Conservation (phyloP, 192 early-diverging fungal genomes). For the Mortierella antarctica region DNA sequence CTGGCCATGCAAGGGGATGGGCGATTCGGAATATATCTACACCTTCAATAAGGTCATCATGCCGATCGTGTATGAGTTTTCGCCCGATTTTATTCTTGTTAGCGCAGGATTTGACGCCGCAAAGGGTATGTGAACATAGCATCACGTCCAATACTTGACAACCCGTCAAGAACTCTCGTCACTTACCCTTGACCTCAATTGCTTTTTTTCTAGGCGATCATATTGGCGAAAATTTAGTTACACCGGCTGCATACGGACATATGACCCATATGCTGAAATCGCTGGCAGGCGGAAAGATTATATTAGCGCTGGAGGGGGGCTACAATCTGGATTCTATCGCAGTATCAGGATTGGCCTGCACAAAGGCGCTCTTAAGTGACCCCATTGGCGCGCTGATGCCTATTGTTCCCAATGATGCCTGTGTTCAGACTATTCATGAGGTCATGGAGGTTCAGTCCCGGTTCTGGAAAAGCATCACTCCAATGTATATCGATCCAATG, state of each 20-base stretch:
- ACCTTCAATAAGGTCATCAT: conserved; percentile 83
- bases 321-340: conserved; percentile 85
- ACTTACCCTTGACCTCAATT: not conserved
- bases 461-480: conserved; percentile 59
- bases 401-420: conserved; percentile 53
- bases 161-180: not conserved
- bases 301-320: conserved; percentile 89
- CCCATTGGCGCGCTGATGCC: conserved; percentile 51
- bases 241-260: conserved; percentile 84
- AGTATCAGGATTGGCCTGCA: conserved; percentile 81
- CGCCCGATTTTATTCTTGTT: conserved; percentile 86
- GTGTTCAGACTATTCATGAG: conserved; percentile 59
- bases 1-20: conserved; percentile 79
- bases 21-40: conserved; percentile 89
- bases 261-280: conserved; percentile 87
- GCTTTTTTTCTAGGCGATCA: conserved; percentile 66
- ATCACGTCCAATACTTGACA: not conserved
- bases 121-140: conserved; percentile 31
- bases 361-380: conserved; percentile 76
- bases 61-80: conserved; percentile 86
- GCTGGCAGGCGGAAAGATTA: conserved; percentile 77
- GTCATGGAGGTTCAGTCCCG: conserved; percentile 58
- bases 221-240: conserved; percentile 84
- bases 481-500: conserved; percentile 34
- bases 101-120: conserved; percentile 95